Evolutionary conservation across 768 basidiomycete species (phyloP), one percentile per base, ranked within the genome.

Genomic region (Termitomyces sp.): DNA sequence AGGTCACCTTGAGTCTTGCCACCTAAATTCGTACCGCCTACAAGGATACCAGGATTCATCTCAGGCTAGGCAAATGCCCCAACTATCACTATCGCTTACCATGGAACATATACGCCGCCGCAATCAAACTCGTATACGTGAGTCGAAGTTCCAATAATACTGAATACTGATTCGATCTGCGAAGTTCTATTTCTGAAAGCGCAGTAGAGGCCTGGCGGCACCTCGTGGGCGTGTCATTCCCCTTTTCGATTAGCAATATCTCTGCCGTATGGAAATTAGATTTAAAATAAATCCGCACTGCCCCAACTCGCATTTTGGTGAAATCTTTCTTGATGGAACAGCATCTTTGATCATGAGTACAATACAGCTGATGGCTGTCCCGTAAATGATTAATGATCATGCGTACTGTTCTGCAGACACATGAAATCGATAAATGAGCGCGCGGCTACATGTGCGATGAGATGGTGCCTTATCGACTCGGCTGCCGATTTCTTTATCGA

Each of bases 181-280:
- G 11, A 48, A 29, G 48, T 47, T 11, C 9, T 46, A 25, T 46
- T 46, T 48, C 12, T 9, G n/a, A 34, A 6, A 50, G 9, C n/a
- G 34, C 50, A 52, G 51, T 38, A 37, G 4, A 25, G 25, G 25
- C 25, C 25, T 25, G 25, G 25, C 25, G 25, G 25, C 14, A 7
- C 49, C 36, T 25, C 20, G 51, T 53, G 52, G 37, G 37, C 14
- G 6, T 25, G 25, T 51, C 50, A 34, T 37, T 37, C 20, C 25
- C 12, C 40, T 11, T 51, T 51, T 52, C 36, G 38, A 36, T 25
- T 36, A 38, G 20, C 3, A 37, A 8, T 25, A 25, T 5, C 17
- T 53, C 5, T 20, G 14, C 52, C 52, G 38, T 20, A 37, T 53
- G 52, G 32, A 34, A 3, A 34, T 86, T 65, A 89, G 95, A 75